Evolutionary conservation across 179 eudicot genomes (phyloP), one percentile per base, ranked within the genome.

Genomic region (Dionaea muscipula): DNA sequence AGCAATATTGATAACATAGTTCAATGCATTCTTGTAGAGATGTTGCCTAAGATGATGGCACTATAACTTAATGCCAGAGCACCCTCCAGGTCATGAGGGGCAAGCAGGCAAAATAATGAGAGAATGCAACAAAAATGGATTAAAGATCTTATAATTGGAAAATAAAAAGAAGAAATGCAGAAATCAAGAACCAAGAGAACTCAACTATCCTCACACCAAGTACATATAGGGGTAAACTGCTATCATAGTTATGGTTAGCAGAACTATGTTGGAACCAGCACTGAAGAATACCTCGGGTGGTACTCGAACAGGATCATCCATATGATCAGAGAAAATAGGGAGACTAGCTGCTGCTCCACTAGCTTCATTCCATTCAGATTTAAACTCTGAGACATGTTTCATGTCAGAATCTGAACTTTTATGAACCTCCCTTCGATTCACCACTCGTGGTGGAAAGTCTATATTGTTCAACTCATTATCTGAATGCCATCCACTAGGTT

Each of bases 281-380:
- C 0, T 16, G 3, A 2, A 56, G 33, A 16, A 56, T 84, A 93
- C 99, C 99, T 93, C 99, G 35, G 86, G 89, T 57, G 93, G 99
- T 55, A 83, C 89, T 53, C 74, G 84, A 56, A 71, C 66, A 9
- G 78, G 78, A 75, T 79, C 89, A 48, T 67, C 82, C 59, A 69
- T 31, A 37, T 58, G 72, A 70, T 68, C 75, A 65, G 80, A 66
- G 23, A 62, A 40, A 43, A 51, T 53, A 9, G 74, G 67, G 55
- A 69, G 63, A 68, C 67, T 75, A 54, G 72, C 58, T 19, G 65
- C 72, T 19, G 57, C 56, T 28, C 64, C 36, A 22, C 64, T 26
- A 26, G 59, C 40, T 1, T 49, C 53, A 13, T 49, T 66, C 56
- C 52, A 53, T 56, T 63, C 57, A 37, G 78, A 72, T 71, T 70